Conservation (phyloP, 78 protist genomes). For the Dictyostelium brefeldianum region DNA sequence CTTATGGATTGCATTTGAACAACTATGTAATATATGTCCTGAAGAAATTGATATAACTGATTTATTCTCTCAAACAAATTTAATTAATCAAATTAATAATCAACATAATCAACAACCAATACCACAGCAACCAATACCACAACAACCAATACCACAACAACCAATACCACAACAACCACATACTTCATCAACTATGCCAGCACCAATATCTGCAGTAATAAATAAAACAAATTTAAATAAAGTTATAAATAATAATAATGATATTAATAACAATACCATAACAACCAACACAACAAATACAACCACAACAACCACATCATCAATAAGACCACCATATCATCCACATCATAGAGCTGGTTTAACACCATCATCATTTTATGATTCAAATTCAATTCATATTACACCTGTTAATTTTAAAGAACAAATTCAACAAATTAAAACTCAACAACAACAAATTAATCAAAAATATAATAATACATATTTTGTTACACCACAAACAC, state of each 20-base stretch:
- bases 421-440: slow-evolving; percentile 12
- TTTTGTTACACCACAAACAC: slow-evolving; percentile 46
- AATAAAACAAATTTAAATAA: slow-evolving; percentile 1
- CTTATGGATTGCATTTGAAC: slow-evolving; percentile 66
- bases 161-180: neutral
- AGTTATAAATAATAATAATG: slow-evolving; percentile 6
- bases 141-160: neutral
- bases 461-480: slow-evolving; percentile 5
- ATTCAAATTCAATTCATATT: slow-evolving; percentile 1
- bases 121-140: neutral
- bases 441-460: neutral
- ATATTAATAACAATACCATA: neutral
- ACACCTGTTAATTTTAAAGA: slow-evolving; percentile 28
- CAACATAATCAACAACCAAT: neutral
- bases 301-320: neutral
- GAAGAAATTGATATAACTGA: neutral
- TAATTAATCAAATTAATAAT: neutral
- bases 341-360: neutral
- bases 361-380: slow-evolving; percentile 21
- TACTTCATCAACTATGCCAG: neutral
- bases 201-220: neutral
- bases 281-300: neutral
- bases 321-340: neutral
- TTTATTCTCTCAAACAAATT: slow-evolving; percentile 14
- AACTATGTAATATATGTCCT: slow-evolving; percentile 52